Conservation (phyloP, 2,329 filamentous ascomycete genomes). For the Colletotrichum graminicola region DNA sequence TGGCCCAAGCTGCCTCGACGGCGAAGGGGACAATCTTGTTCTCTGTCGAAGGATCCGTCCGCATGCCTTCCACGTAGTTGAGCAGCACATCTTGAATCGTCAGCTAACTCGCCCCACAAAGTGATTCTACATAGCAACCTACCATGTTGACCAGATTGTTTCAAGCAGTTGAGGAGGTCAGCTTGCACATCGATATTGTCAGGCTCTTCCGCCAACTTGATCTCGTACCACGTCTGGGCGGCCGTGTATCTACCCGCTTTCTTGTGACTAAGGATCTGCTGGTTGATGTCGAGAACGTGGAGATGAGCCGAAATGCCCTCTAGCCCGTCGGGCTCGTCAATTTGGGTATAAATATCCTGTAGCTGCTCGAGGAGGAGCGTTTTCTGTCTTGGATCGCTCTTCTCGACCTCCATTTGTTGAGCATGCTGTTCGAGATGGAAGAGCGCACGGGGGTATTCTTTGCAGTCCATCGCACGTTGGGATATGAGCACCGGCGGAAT, state of each 20-base stretch:
- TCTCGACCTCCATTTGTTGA: slow-evolving; percentile 60
- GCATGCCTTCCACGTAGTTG: slow-evolving; percentile 86
- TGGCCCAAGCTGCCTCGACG: slow-evolving; percentile 92
- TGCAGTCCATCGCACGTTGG: slow-evolving; percentile 89
- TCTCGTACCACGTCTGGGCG: slow-evolving; percentile 97
- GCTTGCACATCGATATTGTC: slow-evolving; percentile 82
- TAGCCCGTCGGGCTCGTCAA: slow-evolving; percentile 96
- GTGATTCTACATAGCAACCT: slow-evolving; percentile 47
- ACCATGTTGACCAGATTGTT: slow-evolving; percentile 97
- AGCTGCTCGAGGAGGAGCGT: slow-evolving; percentile 80
- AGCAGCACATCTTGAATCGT: slow-evolving; percentile 78
- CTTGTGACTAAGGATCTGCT: slow-evolving; percentile 91
- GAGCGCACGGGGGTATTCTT: slow-evolving; percentile 89
- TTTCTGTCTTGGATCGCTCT: slow-evolving; percentile 63
- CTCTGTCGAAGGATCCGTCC: slow-evolving; percentile 62
- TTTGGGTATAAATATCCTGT: slow-evolving; percentile 95
- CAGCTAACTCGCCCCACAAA: slow-evolving; percentile 6
- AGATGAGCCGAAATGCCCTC: slow-evolving; percentile 93
- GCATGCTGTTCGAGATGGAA: slow-evolving; percentile 97
- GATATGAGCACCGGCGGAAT: slow-evolving; percentile 84
- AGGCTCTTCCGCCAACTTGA: slow-evolving; percentile 84
- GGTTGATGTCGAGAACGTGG: slow-evolving; percentile 88
- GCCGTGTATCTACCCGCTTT: slow-evolving; percentile 95
- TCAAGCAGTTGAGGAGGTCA: slow-evolving; percentile 87
- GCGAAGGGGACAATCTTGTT: slow-evolving; percentile 83